Conservation (phyloP, 768 basidiomycete genomes). For the Boletus eberwhitei region DNA sequence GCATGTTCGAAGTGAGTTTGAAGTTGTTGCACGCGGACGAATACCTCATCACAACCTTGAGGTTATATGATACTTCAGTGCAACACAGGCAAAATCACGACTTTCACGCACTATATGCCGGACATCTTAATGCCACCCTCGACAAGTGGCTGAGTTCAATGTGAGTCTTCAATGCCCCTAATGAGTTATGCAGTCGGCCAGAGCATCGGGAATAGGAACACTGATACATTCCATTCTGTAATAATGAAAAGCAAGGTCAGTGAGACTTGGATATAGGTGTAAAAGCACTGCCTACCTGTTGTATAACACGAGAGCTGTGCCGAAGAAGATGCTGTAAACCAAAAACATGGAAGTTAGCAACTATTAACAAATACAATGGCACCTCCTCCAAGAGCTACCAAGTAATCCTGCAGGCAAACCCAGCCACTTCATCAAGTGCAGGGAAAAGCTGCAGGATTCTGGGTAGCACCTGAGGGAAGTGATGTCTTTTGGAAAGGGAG, state of each 20-base stretch:
- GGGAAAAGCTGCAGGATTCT: constrained; percentile 14
- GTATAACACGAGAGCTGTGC: constrained; percentile 22
- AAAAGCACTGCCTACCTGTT: constrained; percentile 6
- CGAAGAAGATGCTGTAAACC: constrained; percentile 23
- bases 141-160: constrained; percentile 32
- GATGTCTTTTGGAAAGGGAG: background rate
- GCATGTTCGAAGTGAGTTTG: constrained; percentile 21
- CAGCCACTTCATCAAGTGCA: constrained; percentile 8
- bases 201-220: constrained; percentile 28
- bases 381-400: constrained; percentile 14
- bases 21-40: constrained; percentile 26
- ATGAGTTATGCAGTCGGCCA: constrained; percentile 24
- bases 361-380: background rate
- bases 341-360: constrained; percentile 7
- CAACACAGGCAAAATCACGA: background rate
- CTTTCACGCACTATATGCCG: constrained; percentile 20
- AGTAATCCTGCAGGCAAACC: constrained; percentile 22
- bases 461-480: constrained; percentile 1
- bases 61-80: constrained; percentile 4
- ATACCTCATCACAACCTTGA: constrained; percentile 24
- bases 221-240: constrained; percentile 26
- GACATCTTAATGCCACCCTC: constrained; percentile 26
- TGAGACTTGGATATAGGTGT: background rate
- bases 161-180: constrained; percentile 19
- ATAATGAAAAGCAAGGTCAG: background rate